Percentiles rank a stretch among this genome's conserved stretches.
phyloP scores from a whole-genome alignment of 2,329 filamentous ascomycete species.

The Xylariaceae sp. region DNA sequence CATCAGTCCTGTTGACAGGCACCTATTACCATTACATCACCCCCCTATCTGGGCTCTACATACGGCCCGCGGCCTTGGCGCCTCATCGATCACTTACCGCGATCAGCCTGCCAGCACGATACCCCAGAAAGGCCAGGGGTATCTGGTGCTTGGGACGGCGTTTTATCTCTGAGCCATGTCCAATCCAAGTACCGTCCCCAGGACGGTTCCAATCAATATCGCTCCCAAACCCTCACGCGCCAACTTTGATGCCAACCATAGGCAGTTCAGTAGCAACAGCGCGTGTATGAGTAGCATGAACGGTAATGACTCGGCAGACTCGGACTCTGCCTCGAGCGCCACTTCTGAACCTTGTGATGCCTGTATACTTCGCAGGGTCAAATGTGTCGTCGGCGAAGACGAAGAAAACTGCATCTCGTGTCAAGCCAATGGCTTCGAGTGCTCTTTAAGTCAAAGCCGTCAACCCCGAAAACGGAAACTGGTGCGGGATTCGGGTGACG shows the following conservation, averaged over 20 bases:
- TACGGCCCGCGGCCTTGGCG: slow-evolving; percentile 11
- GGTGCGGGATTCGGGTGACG: slow-evolving; percentile 57
- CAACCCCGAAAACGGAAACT: slow-evolving; percentile 77
- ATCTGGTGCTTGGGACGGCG: slow-evolving; percentile 10
- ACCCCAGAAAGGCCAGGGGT: slow-evolving; percentile 12
- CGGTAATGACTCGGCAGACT: slow-evolving; percentile 49
- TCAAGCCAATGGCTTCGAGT: slow-evolving; percentile 72
- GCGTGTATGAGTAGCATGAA: slow-evolving; percentile 46
- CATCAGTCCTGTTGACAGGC: slow-evolving; percentile 5
- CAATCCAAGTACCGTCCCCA: slow-evolving; percentile 48
- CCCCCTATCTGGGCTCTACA: slow-evolving; percentile 7
- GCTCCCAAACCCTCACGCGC: slow-evolving; percentile 54
- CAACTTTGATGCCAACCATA: slow-evolving; percentile 33
- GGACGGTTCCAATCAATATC: slow-evolving; percentile 63
- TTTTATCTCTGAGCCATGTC: slow-evolving; percentile 39
- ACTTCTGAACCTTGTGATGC: slow-evolving; percentile 62
- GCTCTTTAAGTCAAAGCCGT: slow-evolving; percentile 73
- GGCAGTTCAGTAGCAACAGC: slow-evolving; percentile 45
- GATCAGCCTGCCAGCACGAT: slow-evolving; percentile 9
- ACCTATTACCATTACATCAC: slow-evolving; percentile 13
- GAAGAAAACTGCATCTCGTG: slow-evolving; percentile 72
- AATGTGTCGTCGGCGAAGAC: slow-evolving; percentile 72
- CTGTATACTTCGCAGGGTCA: slow-evolving; percentile 68
- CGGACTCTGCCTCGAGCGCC: slow-evolving; percentile 37
- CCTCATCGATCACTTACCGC: slow-evolving; percentile 7